Conservation (phyloP, 345 rosid genomes). For the Lepidium sativum region DNA sequence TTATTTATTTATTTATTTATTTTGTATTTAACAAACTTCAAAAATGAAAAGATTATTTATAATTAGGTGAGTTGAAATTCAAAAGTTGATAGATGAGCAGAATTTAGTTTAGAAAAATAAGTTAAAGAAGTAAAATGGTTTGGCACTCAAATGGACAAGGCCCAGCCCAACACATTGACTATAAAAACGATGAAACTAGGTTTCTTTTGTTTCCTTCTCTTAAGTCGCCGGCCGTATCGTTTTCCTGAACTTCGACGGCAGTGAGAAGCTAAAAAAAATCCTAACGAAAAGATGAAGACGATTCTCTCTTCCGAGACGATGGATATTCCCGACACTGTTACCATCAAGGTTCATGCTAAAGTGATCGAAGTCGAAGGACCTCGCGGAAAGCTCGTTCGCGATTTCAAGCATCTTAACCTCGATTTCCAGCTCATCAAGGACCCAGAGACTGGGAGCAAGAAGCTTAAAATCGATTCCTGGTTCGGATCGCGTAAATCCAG, state of each 20-base stretch:
- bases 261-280: background rate
- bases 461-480: constrained; percentile 37
- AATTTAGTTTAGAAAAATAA: too few relatives aligned
- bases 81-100: too few relatives aligned
- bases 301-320: constrained; percentile 43
- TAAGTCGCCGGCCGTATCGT: too few relatives aligned
- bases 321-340: constrained; percentile 54
- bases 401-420: constrained; percentile 47
- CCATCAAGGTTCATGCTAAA: constrained; percentile 42
- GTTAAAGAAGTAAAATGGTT: too few relatives aligned
- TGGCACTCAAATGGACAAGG: too few relatives aligned
- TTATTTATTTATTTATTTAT: too few relatives aligned
- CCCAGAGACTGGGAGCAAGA: constrained; percentile 12
- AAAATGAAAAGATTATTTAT: too few relatives aligned
- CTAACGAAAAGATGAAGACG: constrained; percentile 21
- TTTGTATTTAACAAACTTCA: too few relatives aligned
- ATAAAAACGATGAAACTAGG: too few relatives aligned
- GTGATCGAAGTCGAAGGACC: constrained; percentile 34
- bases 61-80: too few relatives aligned
- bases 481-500: constrained; percentile 33
- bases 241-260: background rate
- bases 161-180: too few relatives aligned
- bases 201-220: too few relatives aligned
- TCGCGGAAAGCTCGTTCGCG: constrained; percentile 31
- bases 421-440: constrained; percentile 42